Evolutionary conservation across 371 early-diverging fungal genomes (phyloP), one percentile per base, ranked within the genome.

Genomic region (Saksenaea vasiformis): DNA sequence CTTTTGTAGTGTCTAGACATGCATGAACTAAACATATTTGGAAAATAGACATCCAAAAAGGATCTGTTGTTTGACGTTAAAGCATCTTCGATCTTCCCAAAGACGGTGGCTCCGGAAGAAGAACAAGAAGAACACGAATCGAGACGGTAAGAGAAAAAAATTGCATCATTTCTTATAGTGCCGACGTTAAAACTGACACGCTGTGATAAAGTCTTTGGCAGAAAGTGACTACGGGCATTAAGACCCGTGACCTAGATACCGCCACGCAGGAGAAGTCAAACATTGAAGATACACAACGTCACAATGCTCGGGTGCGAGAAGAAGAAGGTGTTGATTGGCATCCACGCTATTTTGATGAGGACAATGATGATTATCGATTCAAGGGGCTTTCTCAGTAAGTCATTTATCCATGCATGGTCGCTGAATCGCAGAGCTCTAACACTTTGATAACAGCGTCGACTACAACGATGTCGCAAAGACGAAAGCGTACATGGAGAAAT

Each of bases 71-170:
- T 95, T 70, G 89, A 93, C 76, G 89, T 86, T 31, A 67, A 77
- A 36, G 78, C 70, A n/a, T 81, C 90, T 27, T 68, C 66, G 34
- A 82, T 89, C 35, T 76, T 77, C 61, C 88, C 89, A 22, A 92
- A 91, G 77, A 78, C 76, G 36, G 90, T 95, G 0, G 77, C 80
- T 1, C 85, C 88, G 1, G 87, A 88, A n/a, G 80, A 71, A 0
- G 88, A 88, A 43, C 95, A 94, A 72, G 95, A 93, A 62, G 73
- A 72, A 15, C 89, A 90, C 67, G 97, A 96, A 76, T 92, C 95
- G 31, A 83, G 94, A 63, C 79, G 86, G 85, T 86, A 78, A 47
- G 54, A 19, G 44, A n/a, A 5, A 24, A 2, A 19, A 15, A 17
- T 17, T 51, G 8, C 9, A n/a, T 37, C 27, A 47, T 28, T 24